Percentiles rank a stretch among this genome's conserved stretches.
phyloP scores from a whole-genome alignment of 75 land plant species.

The Cupressus sempervirens region DNA sequence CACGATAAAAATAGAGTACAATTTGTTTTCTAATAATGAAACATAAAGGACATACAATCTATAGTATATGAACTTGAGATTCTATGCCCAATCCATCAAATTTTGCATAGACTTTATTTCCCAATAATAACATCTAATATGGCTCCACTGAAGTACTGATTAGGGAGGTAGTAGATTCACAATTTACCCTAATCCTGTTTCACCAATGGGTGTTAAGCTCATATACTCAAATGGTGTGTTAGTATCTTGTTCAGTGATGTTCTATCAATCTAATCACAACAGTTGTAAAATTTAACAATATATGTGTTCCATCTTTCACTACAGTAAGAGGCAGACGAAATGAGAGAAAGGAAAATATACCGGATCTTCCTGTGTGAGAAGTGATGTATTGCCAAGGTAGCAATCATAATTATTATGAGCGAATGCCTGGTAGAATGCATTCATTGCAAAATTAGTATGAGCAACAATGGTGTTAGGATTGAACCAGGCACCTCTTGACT shows the following conservation, averaged over 20 bases:
- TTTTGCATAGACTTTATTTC: no score
- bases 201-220: not conserved
- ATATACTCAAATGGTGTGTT: not conserved
- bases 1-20: no score
- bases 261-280: not conserved
- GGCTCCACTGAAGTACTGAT: no score
- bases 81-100: no score
- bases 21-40: no score
- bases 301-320: not conserved
- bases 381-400: constrained; percentile 44
- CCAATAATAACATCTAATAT: no score
- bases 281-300: not conserved
- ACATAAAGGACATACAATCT: no score
- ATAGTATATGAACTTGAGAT: no score
- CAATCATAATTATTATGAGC: constrained; percentile 53
- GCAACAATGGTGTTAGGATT: constrained; percentile 30
- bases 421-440: constrained; percentile 36
- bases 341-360: constrained; percentile 29
- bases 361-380: constrained; percentile 57
- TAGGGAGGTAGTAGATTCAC: not conserved
- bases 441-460: constrained; percentile 56
- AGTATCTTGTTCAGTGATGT: not conserved
- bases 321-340: not conserved
- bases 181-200: not conserved
- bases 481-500: constrained; percentile 47